Evolutionary conservation across 2,329 filamentous ascomycete species (phyloP), one percentile per base, ranked within the genome.

Genomic region (Epichloe glyceriae): DNA sequence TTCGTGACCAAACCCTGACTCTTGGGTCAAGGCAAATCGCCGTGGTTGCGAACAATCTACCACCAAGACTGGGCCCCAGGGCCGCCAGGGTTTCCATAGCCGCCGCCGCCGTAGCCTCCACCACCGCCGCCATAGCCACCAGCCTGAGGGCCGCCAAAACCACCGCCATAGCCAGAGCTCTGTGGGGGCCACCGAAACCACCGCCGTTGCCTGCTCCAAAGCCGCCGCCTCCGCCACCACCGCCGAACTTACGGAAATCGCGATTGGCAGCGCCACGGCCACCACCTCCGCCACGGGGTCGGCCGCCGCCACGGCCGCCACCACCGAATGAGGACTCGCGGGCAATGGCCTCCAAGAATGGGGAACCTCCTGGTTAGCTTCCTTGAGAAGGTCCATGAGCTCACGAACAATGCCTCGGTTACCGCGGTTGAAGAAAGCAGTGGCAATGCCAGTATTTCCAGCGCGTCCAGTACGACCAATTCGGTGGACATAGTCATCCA

Each of bases 391-490:
- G n/a, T 98, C 93, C 61, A 98, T 80, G 55, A 98, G 82, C 62
- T 97, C 93, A 59, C 93, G 86, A 57, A 97, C 93, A 60, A 98
- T 88, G 72, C 93, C 93, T 63, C 93, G 88, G 79, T 98, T 98
- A 65, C 91, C 91, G 66, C 93, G 91, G 81, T 98, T 98, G 85
- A 98, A 97, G 80, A 98, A 98, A 52, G 93, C 93, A 61, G 93
- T 98, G 5, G 93, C 88, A 60, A 95, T 84, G 85, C 93, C 93
- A 62, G 91, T 97, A 78, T 98, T 98, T 70, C 93, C 93, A 58
- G 93, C 93, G 88, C 93, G 93, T 67, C 93, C 93, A 58, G 93
- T 98, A 91, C 93, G 93, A 84, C 93, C 93, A 64, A 98, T 98
- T 69, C 93, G 88, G 73, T 98, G 93, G 53, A 98, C 93, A 61